A percentile compares a stretch with the other conserved stretches of the same genome.
These are phyloP conservation scores for Zygosaccharomyces rouxii DNA, from an alignment of 805 yeast species.

Conservation along the genomic window DNA sequence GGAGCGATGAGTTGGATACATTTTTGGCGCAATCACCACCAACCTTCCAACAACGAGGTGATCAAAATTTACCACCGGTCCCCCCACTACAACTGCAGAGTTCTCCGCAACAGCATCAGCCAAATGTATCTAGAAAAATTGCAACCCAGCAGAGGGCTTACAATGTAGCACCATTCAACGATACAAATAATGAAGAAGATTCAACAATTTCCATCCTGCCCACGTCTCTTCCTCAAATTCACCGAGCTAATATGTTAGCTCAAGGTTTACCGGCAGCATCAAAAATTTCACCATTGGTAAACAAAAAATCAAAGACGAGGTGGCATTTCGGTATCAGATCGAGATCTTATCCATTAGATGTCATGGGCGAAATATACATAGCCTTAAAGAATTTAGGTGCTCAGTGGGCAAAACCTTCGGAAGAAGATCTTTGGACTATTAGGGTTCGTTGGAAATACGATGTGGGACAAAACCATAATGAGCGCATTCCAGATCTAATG, in stretches of 20 bases:
- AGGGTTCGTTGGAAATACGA: constrained; percentile 89
- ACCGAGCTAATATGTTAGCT: constrained; percentile 85
- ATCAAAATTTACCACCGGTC: constrained; percentile 3
- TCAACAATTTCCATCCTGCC: constrained; percentile 91
- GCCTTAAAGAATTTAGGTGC: constrained; percentile 93
- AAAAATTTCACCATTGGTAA: constrained; percentile 50
- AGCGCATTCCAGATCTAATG: constrained; percentile 69
- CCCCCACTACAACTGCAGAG: constrained; percentile 6
- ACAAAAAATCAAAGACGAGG: constrained; percentile 86
- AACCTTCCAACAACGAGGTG: constrained; percentile 35
- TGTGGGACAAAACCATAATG: constrained; percentile 35
- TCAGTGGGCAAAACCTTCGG: constrained; percentile 94
- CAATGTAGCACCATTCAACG: constrained; percentile 33
- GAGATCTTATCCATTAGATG: constrained; percentile 93
- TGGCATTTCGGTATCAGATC: constrained; percentile 99
- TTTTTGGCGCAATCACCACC: constrained; percentile 62
- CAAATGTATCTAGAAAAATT: constrained; percentile 10
- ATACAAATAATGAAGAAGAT: constrained; percentile 36
- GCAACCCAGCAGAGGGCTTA: constrained; percentile 33
- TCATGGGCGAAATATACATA: constrained; percentile 96
- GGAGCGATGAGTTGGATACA: constrained; percentile 49
- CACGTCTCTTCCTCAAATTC: constrained; percentile 89
- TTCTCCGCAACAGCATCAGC: constrained; percentile 4
- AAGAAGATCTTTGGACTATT: constrained; percentile 94
- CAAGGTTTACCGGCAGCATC: constrained; percentile 46